Base-by-base conservation (phyloP, 441 rosid species). In the Monsonia emarginata region DNA sequence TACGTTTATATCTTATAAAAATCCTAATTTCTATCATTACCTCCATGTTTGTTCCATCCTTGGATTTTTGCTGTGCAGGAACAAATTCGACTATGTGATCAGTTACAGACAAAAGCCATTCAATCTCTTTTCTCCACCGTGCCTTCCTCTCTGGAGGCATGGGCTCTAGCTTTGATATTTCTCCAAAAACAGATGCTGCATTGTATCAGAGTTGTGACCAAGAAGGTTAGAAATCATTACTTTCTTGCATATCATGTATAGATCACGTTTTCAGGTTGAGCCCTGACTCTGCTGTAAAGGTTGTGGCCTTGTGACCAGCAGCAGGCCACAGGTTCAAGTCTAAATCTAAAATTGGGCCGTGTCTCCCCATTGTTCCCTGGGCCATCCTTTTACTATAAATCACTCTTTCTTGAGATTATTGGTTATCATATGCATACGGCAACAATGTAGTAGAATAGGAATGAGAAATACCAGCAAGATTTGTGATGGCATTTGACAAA, bases 401-500 rank as follows among this genome's bases (percentile, higher is more conserved):
- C 8, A 9, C 36, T 4, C 8, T 32, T 32, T 32, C 8, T 32
- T 1, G 8, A 32, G 36, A 32, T 32, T 32, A 32, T 32, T 4
- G 36, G n/a, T n/a, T n/a, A n/a, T n/a, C n/a, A n/a, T n/a, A n/a
- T n/a, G n/a, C n/a, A n/a, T n/a, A n/a, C n/a, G n/a, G n/a, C n/a
- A n/a, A n/a, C n/a, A n/a, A n/a, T n/a, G n/a, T n/a, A n/a, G n/a
- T 36, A 36, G 19, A 16, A 44, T 44, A n/a, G n/a, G 22, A 44
- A 44, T n/a, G 21, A 16, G 5, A 44, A 4, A 13, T 76, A 87
- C 98, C 98, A 13, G 99, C 92, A 73, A 89, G 91, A 63, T 91
- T 91, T 58, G 98, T 89, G 68, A 88, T 78, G 72, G 98, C 96
- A 78, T 95, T 91, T 57, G 99, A 95, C 74, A 95, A 72, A 34